A percentile compares a stretch with the other conserved stretches of the same genome.
Conservation (phyloP, 805 yeast genomes). For the Candida insectalens region DNA sequence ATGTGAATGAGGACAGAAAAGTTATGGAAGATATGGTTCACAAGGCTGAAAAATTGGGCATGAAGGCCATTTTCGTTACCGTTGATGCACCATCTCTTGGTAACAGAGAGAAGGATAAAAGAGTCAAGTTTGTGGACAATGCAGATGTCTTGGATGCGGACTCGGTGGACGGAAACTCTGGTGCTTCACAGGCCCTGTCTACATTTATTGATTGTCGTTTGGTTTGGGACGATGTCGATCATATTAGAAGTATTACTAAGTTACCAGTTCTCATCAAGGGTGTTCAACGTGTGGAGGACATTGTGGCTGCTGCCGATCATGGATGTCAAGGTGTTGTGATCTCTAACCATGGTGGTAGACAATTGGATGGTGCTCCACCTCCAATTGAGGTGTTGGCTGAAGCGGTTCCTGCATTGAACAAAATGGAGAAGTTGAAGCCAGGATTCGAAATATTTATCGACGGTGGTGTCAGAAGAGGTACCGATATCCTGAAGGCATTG, state of each 20-base stretch:
- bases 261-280: conserved; percentile 73
- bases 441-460: conserved; percentile 52
- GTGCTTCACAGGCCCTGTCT: conserved; percentile 83
- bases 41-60: conserved; percentile 64
- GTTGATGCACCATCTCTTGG: conserved; percentile 93
- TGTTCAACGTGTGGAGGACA: conserved; percentile 77
- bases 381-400: conserved; percentile 71
- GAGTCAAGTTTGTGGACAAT: conserved; percentile 26
- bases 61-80: conserved; percentile 77
- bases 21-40: conserved; percentile 51
- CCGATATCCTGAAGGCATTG: conserved; percentile 56
- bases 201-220: conserved; percentile 69
- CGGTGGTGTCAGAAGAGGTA: conserved; percentile 64
- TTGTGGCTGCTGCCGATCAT: conserved; percentile 56
- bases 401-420: conserved; percentile 40
- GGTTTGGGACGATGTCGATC: conserved; percentile 55
- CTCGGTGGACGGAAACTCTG: conserved; percentile 57
- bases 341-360: conserved; percentile 89
- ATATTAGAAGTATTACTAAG: conserved; percentile 44
- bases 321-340: conserved; percentile 74
- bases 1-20: conserved; percentile 71
- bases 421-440: conserved; percentile 34
- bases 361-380: conserved; percentile 73
- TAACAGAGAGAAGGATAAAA: conserved; percentile 61
- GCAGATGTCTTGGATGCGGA: conserved; percentile 32